Evolutionary conservation across 352 stramenopile species (phyloP).

Genomic region (Peronosclerospora sorghi): DNA sequence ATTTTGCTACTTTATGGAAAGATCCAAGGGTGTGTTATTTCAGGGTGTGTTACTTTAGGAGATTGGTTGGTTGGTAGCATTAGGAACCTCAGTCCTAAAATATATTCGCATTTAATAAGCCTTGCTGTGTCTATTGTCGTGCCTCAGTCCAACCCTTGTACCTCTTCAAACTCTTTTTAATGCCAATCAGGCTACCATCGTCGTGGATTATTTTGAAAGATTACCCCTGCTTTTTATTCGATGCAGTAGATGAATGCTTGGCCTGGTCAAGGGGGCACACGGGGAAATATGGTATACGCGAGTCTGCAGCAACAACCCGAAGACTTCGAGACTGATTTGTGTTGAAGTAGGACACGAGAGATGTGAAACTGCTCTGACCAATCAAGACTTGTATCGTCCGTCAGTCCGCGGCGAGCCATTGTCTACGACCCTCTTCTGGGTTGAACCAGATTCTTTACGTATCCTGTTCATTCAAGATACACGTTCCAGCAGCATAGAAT

Average conservation of each 20-base stretch:
- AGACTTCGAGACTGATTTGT: constrained; percentile 49
- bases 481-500: too few species aligned
- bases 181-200: constrained; percentile 9
- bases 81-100: too few species aligned
- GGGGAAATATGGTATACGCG: constrained; percentile 21
- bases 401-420: constrained; percentile 68
- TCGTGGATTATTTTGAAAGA: constrained; percentile 23
- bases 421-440: constrained; percentile 57
- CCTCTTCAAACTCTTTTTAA: too few species aligned
- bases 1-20: too few species aligned
- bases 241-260: constrained; percentile 37
- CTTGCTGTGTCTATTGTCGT: too few species aligned
- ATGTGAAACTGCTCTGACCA: constrained; percentile 70
- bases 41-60: too few species aligned
- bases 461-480: constrained; percentile 94
- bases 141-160: too few species aligned
- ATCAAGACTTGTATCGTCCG: constrained; percentile 78
- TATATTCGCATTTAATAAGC: too few species aligned
- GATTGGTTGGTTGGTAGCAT: too few species aligned
- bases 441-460: constrained; percentile 93
- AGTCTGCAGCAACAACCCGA: constrained; percentile 12
- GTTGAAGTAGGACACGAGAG: constrained; percentile 63
- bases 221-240: constrained; percentile 8
- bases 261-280: constrained; percentile 10
- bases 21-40: too few species aligned